Base-by-base conservation (phyloP, 177 flowering plant species). In the Vitis hybrid region DNA sequence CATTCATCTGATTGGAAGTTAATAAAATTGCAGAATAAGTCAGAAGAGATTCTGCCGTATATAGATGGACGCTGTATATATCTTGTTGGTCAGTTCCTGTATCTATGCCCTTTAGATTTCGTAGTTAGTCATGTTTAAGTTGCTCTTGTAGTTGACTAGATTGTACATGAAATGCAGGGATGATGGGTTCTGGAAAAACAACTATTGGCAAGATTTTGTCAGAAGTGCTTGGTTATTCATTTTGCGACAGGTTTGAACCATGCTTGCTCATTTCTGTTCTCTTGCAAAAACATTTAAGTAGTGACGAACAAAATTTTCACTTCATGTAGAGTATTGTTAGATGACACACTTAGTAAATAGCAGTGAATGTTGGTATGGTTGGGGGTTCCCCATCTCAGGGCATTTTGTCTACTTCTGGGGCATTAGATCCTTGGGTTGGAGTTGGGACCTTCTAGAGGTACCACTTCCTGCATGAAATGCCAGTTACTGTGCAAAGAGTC, bases 181-280 rank as follows among this genome's bases (percentile, higher is more conserved):
- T 96, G 97, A 96, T 96, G 99, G 98, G 99, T 39, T 94, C 97
- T 73, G 99, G 99, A 5, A 96, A 96, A 78, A 94, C 98, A 39
- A 96, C 98, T 15, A 88, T 94, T 15, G 99, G 99, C 65, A 89
- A 82, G 81, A 76, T 96, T 70, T 69, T 96, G 72, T 76, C 99
- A 0, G 89, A 89, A 79, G 90, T 76, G 63, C 86, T 96, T 63
- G 84, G 86, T 54, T 92, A 96, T 81, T 89, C 92, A 2, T 96
- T 94, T 77, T 76, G 60, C 71, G 99, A 96, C 85, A 84, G 99
- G 99, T 94, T 75, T 68, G 93, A 65, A 2, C 50, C 34, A 9
- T 57, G 12, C 51, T 23, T 70, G 49, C 51, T 23, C 26, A 23
- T 12, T 23, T 30, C 62, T 13, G 12, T 17, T 48, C 11, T 5